phyloP scores from a whole-genome alignment of 2,329 filamentous ascomycete genomes.

The Diplocarpon rosae region DNA sequence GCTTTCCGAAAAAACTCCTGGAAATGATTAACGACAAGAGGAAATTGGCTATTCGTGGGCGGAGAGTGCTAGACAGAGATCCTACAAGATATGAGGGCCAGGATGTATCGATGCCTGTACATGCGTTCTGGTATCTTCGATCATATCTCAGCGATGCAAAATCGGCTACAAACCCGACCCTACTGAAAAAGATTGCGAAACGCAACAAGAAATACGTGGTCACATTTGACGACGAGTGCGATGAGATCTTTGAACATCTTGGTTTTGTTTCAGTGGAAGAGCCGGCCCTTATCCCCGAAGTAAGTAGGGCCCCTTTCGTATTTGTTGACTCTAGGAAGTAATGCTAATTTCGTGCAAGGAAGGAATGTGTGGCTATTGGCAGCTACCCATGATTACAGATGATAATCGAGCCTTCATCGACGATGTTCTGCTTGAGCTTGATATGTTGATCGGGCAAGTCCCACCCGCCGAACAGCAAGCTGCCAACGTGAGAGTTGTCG shows the following conservation, averaged over 20 bases:
- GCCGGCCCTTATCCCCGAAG: conserved; percentile 25
- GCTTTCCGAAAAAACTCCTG: conserved; percentile 37
- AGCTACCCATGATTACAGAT: conserved; percentile 19
- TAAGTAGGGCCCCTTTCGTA: conserved; percentile 20
- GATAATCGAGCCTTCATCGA: conserved; percentile 36
- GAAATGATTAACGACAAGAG: conserved; percentile 42
- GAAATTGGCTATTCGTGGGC: conserved; percentile 40
- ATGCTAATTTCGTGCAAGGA: conserved; percentile 21
- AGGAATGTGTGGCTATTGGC: conserved; percentile 26
- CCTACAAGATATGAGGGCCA: conserved; percentile 41
- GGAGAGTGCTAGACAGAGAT: conserved; percentile 38
- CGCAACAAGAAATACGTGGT: conserved; percentile 54
- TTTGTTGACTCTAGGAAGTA: not conserved
- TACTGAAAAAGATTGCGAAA: conserved; percentile 42
- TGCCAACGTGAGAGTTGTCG: conserved; percentile 3
- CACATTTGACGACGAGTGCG: conserved; percentile 51
- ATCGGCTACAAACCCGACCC: conserved; percentile 34
- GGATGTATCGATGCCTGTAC: conserved; percentile 38
- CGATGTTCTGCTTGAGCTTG: conserved; percentile 47
- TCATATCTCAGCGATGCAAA: conserved; percentile 48
- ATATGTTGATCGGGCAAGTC: conserved; percentile 14
- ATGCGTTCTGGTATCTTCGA: conserved; percentile 44
- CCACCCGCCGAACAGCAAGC: conserved; percentile 13
- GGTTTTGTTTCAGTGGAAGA: conserved; percentile 39
- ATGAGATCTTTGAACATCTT: conserved; percentile 43